These are phyloP conservation scores for Globisporangium viniferum DNA, from an alignment of 352 stramenopile species.

Conservation along the genomic window DNA sequence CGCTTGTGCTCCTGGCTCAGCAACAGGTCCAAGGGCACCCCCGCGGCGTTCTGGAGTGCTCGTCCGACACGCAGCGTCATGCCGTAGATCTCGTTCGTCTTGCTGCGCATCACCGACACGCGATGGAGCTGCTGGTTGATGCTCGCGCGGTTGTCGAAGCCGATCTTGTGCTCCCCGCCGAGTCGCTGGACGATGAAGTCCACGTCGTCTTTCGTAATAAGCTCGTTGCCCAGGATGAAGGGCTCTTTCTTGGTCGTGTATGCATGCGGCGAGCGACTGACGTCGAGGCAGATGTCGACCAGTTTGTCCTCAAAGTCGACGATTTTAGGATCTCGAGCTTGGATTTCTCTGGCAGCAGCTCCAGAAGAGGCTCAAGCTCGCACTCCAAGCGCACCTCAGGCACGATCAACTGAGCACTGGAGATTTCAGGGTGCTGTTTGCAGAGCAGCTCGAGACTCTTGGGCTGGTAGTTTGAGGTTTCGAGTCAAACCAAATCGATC, in stretches of 20 bases:
- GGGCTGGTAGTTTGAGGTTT: neutral
- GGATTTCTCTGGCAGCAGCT: conserved; percentile 27
- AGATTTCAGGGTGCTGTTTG: neutral
- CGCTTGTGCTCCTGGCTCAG: conserved; percentile 32
- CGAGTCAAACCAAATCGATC: conserved; percentile 1
- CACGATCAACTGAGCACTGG: conserved; percentile 16
- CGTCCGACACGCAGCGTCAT: conserved; percentile 77
- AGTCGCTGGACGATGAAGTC: conserved; percentile 44
- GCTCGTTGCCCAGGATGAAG: conserved; percentile 22
- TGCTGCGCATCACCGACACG: conserved; percentile 70
- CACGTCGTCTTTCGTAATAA: conserved; percentile 47
- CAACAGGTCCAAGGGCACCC: conserved; percentile 68
- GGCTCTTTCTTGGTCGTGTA: conserved; percentile 33
- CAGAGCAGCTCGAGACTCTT: conserved; percentile 8
- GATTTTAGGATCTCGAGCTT: conserved; percentile 22
- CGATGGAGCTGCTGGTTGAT: conserved; percentile 76
- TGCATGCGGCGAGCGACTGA: conserved; percentile 26
- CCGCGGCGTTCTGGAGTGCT: conserved; percentile 52
- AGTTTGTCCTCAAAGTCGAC: conserved; percentile 23
- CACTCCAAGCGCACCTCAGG: conserved; percentile 25
- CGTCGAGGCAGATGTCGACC: conserved; percentile 39
- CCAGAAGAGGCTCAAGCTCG: conserved; percentile 32
- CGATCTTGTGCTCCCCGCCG: conserved; percentile 48
- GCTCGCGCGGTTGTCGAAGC: conserved; percentile 72
- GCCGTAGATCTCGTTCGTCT: conserved; percentile 50